Base-by-base conservation (phyloP, 2,329 filamentous ascomycete species). In the Alternaria gansuensis region DNA sequence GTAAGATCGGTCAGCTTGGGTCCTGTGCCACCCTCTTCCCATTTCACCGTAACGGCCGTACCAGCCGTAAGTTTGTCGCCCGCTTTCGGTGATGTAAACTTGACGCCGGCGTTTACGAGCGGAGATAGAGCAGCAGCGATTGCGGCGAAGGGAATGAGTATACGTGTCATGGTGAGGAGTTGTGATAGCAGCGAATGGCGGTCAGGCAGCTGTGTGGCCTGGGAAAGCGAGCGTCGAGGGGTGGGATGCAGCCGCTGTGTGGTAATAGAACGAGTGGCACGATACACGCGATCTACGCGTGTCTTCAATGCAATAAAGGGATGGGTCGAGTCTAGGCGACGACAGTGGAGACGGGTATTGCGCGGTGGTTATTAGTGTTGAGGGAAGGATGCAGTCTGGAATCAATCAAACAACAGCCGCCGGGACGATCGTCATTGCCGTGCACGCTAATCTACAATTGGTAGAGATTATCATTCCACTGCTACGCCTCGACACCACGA, bases 1-100 rank as follows among this genome's bases (percentile, higher is more conserved):
- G 77, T 73, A 40, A 88, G 78, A 56, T 84, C 80, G 7, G 81
- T 70, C 34, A 87, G 71, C 3, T 77, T 70, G 2, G 86, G 85
- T 41, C 79, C 74, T 21, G 76, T 76, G 39, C 83, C 83, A 28
- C 82, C 82, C 17, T 88, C 86, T 57, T 80, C 78, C 86, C 86
- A 89, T 64, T 81, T 77, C 17, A 88, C 79, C 4, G 79, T 80
- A 46, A 90, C 78, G 13, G 81, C 72, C 52, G 81, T 78, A 44
- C 83, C 85, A 14, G 79, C 82, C 45, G 81, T 73, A 23, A 87
- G 64, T 13, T 79, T 79, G 17, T 81, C 78, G 46, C 85, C 87
- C 23, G 83, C 80, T 29, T 78, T 75, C 6, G 87, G 86, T 17
- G 71, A 75, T 45, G 80, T 82, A 76, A 89, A 85, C 53, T 82